A percentile compares a stretch with the other conserved stretches of the same genome.
Evolutionary conservation across 2,329 filamentous ascomycete species (phyloP).

Genomic region (Hypoxylon sp.): DNA sequence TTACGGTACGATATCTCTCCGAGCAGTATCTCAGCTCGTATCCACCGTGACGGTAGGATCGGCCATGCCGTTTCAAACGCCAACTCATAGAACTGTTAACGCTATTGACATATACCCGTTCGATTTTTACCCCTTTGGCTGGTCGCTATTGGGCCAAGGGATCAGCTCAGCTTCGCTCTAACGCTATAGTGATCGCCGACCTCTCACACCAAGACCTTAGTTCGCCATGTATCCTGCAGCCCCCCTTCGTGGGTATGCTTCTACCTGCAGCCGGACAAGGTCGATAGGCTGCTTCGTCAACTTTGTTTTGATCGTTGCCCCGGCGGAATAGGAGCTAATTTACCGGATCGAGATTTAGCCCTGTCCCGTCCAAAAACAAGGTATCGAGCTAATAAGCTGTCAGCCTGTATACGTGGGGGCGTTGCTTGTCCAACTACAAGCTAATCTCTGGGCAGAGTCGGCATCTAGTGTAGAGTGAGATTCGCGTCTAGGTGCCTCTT

Average conservation of each 20-base stretch:
- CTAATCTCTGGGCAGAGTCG: slow-evolving; percentile 24
- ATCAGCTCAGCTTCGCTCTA: slow-evolving; percentile 34
- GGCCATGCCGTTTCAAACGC: slow-evolving; percentile 18
- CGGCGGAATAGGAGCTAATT: slow-evolving; percentile 14
- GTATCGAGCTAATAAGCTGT: slow-evolving; percentile 11
- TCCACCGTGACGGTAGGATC: slow-evolving; percentile 35
- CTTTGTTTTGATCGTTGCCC: slow-evolving; percentile 5
- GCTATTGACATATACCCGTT: slow-evolving; percentile 36
- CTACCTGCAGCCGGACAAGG: slow-evolving; percentile 15
- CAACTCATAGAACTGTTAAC: slow-evolving; percentile 16
- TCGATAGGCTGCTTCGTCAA: slow-evolving; percentile 24
- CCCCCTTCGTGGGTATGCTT: slow-evolving; percentile 8
- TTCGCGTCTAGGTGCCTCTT: slow-evolving; percentile 21
- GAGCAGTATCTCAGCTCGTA: slow-evolving; percentile 35
- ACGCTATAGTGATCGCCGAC: slow-evolving; percentile 42
- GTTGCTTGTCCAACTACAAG: slow-evolving; percentile 17
- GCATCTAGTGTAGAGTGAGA: slow-evolving; percentile 9
- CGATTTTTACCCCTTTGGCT: slow-evolving; percentile 17
- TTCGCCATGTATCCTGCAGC: slow-evolving; percentile 23
- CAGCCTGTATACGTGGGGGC: slow-evolving; percentile 7
- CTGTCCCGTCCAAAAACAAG: slow-evolving; percentile 28
- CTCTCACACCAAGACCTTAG: slow-evolving; percentile 14
- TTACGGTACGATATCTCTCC: slow-evolving; percentile 9
- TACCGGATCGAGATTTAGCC: slow-evolving; percentile 28
- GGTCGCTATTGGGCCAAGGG: slow-evolving; percentile 17